Conservation (phyloP, 306 rosid genomes). For the Gynostemma pentaphyllum region DNA sequence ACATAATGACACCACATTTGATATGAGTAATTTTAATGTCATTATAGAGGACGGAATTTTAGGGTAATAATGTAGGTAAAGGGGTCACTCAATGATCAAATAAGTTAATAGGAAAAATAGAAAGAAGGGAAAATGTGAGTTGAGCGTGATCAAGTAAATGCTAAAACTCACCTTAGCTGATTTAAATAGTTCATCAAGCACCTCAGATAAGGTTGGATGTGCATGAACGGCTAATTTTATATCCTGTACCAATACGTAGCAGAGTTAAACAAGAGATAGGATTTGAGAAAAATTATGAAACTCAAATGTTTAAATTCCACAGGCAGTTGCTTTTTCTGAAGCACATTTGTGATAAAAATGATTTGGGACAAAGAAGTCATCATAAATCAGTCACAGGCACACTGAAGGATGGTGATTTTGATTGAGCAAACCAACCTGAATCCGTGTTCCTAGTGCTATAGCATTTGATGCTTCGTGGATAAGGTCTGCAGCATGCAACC, state of each 20-base stretch:
- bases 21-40: too few species aligned
- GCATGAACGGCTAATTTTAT: constrained; percentile 84
- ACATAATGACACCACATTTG: not conserved
- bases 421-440: constrained; percentile 45
- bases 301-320: not conserved
- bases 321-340: not conserved
- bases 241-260: constrained; percentile 39
- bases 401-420: not conserved
- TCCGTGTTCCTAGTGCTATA: constrained; percentile 74
- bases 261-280: not conserved
- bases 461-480: constrained; percentile 98
- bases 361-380: not conserved
- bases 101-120: too few species aligned
- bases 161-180: constrained; percentile 73
- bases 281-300: not conserved
- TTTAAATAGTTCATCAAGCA: constrained; percentile 86
- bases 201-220: constrained; percentile 94
- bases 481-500: constrained; percentile 99
- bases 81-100: too few species aligned
- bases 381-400: not conserved
- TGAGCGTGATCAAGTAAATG: constrained; percentile 3
- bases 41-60: too few species aligned
- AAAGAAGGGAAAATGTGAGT: too few species aligned
- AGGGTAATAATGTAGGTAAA: too few species aligned
- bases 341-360: not conserved